These are phyloP conservation scores for Kwoniella bestiolae DNA, from an alignment of 768 basidiomycete species.

Conservation along the genomic window DNA sequence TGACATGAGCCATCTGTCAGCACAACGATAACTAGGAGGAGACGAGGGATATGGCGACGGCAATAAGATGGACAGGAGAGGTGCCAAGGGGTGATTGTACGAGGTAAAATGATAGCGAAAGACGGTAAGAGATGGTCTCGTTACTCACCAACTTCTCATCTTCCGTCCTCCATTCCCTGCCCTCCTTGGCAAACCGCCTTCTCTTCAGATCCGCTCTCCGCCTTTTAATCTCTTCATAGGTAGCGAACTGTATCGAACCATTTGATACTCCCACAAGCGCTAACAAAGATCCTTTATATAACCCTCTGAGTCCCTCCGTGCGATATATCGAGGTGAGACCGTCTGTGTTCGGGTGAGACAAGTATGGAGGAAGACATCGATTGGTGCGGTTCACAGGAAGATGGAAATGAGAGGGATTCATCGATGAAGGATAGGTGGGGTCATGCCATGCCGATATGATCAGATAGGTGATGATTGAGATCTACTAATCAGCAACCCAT, in stretches of 20 bases:
- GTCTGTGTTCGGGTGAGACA: slow-evolving; percentile 59
- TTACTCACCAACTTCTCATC: slow-evolving; percentile 82
- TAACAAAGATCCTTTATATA: slow-evolving; percentile 84
- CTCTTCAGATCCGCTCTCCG: slow-evolving; percentile 77
- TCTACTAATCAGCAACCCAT: background rate
- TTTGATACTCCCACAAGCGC: slow-evolving; percentile 92
- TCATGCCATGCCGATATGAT: too few relatives aligned
- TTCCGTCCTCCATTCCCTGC: slow-evolving; percentile 69
- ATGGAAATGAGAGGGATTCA: background rate
- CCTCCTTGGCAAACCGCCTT: slow-evolving; percentile 66
- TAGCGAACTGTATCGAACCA: slow-evolving; percentile 93
- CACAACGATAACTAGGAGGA: too few relatives aligned
- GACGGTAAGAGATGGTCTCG: background rate
- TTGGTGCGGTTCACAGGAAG: too few relatives aligned
- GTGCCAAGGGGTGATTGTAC: too few relatives aligned
- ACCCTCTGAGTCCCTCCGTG: slow-evolving; percentile 75
- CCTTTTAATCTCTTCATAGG: slow-evolving; percentile 92
- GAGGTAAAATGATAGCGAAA: background rate
- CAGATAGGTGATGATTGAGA: too few relatives aligned
- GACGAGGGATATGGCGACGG: too few relatives aligned
- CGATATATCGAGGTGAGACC: slow-evolving; percentile 73
- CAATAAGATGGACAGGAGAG: too few relatives aligned
- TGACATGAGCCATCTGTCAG: background rate
- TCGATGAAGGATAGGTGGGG: background rate
- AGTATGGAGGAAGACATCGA: background rate